Percentiles rank a stretch among this genome's conserved stretches.
phyloP scores from a whole-genome alignment of 2,329 filamentous ascomycete genomes.

The Epichloe scottii region DNA sequence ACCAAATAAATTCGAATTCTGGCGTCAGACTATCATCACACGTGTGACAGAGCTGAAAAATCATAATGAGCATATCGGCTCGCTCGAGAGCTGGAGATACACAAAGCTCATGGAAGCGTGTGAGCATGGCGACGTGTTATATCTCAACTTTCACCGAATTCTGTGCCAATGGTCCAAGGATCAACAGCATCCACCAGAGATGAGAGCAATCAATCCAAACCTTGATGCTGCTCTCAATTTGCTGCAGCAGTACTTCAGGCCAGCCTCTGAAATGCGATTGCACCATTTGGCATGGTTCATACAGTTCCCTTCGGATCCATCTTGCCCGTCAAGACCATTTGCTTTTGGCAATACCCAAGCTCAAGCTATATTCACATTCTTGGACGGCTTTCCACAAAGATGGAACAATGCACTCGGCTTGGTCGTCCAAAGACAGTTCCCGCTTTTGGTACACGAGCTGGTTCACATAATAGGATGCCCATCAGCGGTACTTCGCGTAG shows the following conservation, averaged over 20 bases:
- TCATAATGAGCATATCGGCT: slow-evolving; percentile 9
- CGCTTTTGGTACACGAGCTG: slow-evolving; percentile 17
- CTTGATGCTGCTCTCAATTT: slow-evolving; percentile 13
- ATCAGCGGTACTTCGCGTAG: slow-evolving; percentile 13
- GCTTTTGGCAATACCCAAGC: background rate
- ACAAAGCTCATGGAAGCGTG: slow-evolving; percentile 47
- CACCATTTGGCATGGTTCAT: background rate
- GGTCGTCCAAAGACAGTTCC: slow-evolving; percentile 13
- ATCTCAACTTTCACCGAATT: slow-evolving; percentile 52
- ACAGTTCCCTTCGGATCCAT: background rate
- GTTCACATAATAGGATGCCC: slow-evolving; percentile 12
- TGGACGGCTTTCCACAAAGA: slow-evolving; percentile 10
- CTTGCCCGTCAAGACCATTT: background rate
- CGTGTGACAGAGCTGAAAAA: background rate
- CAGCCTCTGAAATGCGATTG: background rate
- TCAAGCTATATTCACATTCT: slow-evolving; percentile 12
- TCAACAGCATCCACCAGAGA: slow-evolving; percentile 17
- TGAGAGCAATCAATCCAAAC: slow-evolving; percentile 6
- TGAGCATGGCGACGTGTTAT: slow-evolving; percentile 43
- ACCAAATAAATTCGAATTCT: background rate
- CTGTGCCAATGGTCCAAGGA: slow-evolving; percentile 43
- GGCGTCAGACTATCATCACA: background rate
- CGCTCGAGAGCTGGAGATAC: slow-evolving; percentile 35
- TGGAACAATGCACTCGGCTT: slow-evolving; percentile 12
- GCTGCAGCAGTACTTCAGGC: background rate